A percentile compares a stretch with the other conserved stretches of the same genome.
Evolutionary conservation across 441 rosid species (phyloP).

Genomic region (Adansonia madagascariensis): DNA sequence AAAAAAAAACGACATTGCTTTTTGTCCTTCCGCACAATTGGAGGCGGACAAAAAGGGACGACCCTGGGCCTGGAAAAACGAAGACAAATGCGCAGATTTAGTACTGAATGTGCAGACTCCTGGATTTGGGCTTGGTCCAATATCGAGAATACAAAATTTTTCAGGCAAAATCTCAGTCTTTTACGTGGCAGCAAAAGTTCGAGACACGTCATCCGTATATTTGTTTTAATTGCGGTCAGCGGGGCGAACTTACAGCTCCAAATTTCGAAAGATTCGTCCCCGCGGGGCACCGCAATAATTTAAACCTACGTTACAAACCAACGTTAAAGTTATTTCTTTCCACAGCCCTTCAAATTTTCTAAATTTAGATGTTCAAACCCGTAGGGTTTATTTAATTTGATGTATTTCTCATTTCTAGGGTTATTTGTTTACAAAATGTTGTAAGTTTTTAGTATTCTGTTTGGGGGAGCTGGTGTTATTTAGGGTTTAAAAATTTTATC

Average conservation of each 20-base stretch:
- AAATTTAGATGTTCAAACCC: background rate
- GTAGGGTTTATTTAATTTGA: background rate
- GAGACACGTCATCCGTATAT: background rate
- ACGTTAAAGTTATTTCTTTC: background rate
- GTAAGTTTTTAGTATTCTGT: constrained; percentile 31
- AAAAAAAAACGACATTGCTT: too few relatives aligned
- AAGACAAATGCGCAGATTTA: background rate
- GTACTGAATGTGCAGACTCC: background rate
- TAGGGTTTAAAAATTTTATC: background rate
- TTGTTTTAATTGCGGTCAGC: background rate
- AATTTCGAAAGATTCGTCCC: constrained; percentile 33
- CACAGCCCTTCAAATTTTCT: background rate
- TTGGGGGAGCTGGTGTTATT: constrained; percentile 14
- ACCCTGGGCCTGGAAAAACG: too few relatives aligned
- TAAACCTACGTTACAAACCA: too few relatives aligned
- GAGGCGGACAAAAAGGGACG: too few relatives aligned
- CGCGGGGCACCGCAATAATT: constrained; percentile 14
- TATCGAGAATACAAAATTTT: background rate
- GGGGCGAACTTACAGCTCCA: constrained; percentile 23
- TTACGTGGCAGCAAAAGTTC: background rate
- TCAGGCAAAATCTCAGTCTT: background rate
- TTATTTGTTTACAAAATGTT: background rate
- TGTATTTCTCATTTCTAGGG: background rate
- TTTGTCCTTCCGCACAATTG: too few relatives aligned
- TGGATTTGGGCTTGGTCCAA: background rate